These are phyloP conservation scores for Barnettozyma vustinii DNA, from an alignment of 805 yeast genomes.

Conservation along the genomic window DNA sequence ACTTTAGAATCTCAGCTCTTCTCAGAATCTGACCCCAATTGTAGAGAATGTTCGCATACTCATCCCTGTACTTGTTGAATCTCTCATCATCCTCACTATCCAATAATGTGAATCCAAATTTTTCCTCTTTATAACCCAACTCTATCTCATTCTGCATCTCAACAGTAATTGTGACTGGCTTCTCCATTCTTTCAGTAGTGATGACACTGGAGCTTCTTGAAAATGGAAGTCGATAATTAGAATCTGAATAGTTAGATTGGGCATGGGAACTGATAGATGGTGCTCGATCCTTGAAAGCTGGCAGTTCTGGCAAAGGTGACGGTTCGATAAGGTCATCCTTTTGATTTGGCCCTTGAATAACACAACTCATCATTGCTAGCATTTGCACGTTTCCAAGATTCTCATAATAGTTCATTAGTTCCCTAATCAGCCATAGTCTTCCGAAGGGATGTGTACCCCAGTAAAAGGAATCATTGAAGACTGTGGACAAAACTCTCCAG, in stretches of 20 bases:
- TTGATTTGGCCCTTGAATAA: constrained; percentile 31
- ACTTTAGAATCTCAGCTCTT: constrained; percentile 71
- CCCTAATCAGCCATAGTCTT: constrained; percentile 54
- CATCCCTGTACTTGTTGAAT: constrained; percentile 45
- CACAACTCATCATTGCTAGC: constrained; percentile 84
- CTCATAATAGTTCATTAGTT: constrained; percentile 62
- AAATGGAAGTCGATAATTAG: constrained; percentile 18
- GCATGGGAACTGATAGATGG: constrained; percentile 15
- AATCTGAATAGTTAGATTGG: constrained; percentile 20
- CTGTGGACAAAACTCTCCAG: constrained; percentile 57
- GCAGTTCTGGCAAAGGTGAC: background rate
- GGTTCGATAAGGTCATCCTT: background rate
- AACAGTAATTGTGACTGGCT: constrained; percentile 32
- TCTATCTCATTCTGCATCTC: constrained; percentile 38
- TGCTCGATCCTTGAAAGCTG: constrained; percentile 3
- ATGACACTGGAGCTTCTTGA: constrained; percentile 24
- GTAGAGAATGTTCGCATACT: constrained; percentile 72
- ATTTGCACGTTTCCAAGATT: constrained; percentile 67
- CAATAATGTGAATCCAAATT: constrained; percentile 33
- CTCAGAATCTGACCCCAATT: constrained; percentile 83
- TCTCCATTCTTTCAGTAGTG: constrained; percentile 12
- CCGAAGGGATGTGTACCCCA: constrained; percentile 89
- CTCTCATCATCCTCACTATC: constrained; percentile 24
- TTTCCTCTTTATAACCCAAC: constrained; percentile 32
- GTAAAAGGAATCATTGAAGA: constrained; percentile 38